These are phyloP conservation scores for Vitis hybrid DNA, from an alignment of 177 flowering plant genomes.

Conservation along the genomic window DNA sequence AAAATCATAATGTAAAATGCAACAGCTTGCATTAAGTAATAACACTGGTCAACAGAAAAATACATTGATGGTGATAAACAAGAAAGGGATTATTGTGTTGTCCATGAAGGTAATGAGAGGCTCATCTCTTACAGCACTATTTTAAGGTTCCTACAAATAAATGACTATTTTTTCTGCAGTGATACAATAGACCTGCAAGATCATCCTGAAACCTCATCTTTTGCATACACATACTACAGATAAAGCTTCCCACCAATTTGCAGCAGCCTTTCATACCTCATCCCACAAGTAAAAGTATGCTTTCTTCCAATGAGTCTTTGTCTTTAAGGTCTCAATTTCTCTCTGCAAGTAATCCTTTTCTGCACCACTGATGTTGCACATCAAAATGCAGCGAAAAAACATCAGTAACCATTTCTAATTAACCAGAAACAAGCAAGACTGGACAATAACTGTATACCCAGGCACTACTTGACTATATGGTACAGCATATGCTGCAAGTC, in stretches of 20 bases:
- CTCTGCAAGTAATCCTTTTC: slow-evolving; percentile 62
- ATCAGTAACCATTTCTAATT: slow-evolving; percentile 19
- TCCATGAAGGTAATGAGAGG: too few relatives aligned
- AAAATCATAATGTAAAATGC: background rate
- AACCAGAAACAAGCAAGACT: slow-evolving; percentile 11
- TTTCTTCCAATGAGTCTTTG: slow-evolving; percentile 85
- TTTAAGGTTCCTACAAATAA: too few relatives aligned
- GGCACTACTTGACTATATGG: slow-evolving; percentile 66
- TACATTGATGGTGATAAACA: too few relatives aligned
- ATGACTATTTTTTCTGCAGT: too few relatives aligned
- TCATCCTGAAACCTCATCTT: background rate
- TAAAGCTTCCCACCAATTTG: background rate
- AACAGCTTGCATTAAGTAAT: background rate
- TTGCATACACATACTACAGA: slow-evolving; percentile 1
- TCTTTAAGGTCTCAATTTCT: slow-evolving; percentile 79
- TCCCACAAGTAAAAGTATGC: slow-evolving; percentile 99
- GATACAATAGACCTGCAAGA: background rate
- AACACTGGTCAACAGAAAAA: background rate
- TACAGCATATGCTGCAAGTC: slow-evolving; percentile 96
- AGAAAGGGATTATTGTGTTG: too few relatives aligned
- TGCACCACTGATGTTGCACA: slow-evolving; percentile 55
- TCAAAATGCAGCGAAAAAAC: slow-evolving; percentile 24
- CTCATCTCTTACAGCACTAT: too few relatives aligned
- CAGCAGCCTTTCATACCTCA: slow-evolving; percentile 56
- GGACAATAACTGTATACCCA: slow-evolving; percentile 41